These are phyloP conservation scores for Penicillium odoratum DNA, from an alignment of 495 filamentous ascomycete species.

Conservation along the genomic window DNA sequence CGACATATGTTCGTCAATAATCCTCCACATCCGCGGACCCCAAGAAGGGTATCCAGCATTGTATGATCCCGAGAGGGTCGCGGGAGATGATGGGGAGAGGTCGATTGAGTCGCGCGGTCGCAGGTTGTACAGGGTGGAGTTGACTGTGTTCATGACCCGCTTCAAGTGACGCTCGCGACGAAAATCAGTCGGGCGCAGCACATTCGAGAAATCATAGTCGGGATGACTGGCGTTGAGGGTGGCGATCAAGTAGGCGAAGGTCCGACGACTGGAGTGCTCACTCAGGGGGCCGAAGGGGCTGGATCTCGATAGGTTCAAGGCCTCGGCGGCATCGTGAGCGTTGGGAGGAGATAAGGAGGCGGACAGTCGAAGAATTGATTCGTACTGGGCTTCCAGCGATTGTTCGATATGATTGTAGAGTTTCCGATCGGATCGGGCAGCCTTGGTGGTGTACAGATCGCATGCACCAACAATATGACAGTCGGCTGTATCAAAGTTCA, in stretches of 20 bases:
- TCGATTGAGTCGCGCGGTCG: conserved; percentile 59
- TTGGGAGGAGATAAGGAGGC: conserved; percentile 79
- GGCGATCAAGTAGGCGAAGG: conserved; percentile 93
- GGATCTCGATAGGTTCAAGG: conserved; percentile 74
- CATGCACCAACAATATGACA: conserved; percentile 87
- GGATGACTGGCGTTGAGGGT: conserved; percentile 97
- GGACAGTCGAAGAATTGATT: conserved; percentile 77
- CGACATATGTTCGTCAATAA: conserved; percentile 89
- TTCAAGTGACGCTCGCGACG: conserved; percentile 71
- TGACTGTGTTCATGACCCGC: conserved; percentile 77
- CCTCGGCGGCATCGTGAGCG: conserved; percentile 48
- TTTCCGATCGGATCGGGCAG: conserved; percentile 91
- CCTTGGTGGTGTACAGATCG: conserved; percentile 96
- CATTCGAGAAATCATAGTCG: conserved; percentile 95
- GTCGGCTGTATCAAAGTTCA: conserved; percentile 92
- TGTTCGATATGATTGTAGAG: conserved; percentile 93
- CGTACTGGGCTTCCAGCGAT: conserved; percentile 84
- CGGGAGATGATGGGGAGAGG: conserved; percentile 47
- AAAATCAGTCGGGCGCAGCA: conserved; percentile 85
- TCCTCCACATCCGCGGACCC: conserved; percentile 85
- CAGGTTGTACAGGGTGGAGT: conserved; percentile 81
- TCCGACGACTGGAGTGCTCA: conserved; percentile 81
- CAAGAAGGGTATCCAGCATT: conserved; percentile 59
- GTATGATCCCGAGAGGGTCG: conserved; percentile 45
- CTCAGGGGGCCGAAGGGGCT: conserved; percentile 89